These are phyloP conservation scores for Purshia tridentata DNA, from an alignment of 306 rosid species.

Conservation along the genomic window DNA sequence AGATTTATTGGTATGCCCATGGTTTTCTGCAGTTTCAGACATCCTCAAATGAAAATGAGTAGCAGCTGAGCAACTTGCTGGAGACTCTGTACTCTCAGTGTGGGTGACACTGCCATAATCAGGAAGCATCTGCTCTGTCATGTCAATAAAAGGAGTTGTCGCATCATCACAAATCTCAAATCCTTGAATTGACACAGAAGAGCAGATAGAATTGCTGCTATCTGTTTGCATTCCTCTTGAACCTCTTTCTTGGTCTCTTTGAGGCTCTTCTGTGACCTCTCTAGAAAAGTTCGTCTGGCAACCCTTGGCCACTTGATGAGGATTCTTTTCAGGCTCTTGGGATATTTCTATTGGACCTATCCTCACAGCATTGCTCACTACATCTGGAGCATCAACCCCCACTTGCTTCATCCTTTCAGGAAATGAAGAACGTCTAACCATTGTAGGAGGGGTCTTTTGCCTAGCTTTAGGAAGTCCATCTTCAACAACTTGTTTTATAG, in stretches of 20 bases:
- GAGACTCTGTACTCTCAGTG: constrained; percentile 42
- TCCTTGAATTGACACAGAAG: constrained; percentile 80
- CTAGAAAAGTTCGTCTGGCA: constrained; percentile 35
- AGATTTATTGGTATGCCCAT: constrained; percentile 35
- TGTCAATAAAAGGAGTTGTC: constrained; percentile 53
- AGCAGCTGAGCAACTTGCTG: constrained; percentile 32
- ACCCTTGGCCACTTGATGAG: constrained; percentile 42
- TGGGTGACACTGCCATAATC: constrained; percentile 33
- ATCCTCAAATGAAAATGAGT: constrained; percentile 38
- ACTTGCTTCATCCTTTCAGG: constrained; percentile 56
- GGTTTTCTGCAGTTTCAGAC: constrained; percentile 39
- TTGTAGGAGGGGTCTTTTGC: constrained; percentile 80
- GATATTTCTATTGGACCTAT: constrained; percentile 43
- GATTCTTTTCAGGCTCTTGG: constrained; percentile 51
- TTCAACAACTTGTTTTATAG: constrained; percentile 59
- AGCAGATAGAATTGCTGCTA: constrained; percentile 69
- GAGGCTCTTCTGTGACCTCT: constrained; percentile 49
- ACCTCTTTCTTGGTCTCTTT: constrained; percentile 44
- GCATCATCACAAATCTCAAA: constrained; percentile 82
- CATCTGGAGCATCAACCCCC: constrained; percentile 58
- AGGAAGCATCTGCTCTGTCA: constrained; percentile 48
- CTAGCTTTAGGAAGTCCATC: constrained; percentile 72
- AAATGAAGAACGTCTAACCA: constrained; percentile 60
- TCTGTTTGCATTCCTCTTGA: constrained; percentile 73
- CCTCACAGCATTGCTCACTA: constrained; percentile 37